These are phyloP conservation scores for Monosporozyma yasuniensis DNA, from an alignment of 805 yeast species.

Conservation along the genomic window DNA sequence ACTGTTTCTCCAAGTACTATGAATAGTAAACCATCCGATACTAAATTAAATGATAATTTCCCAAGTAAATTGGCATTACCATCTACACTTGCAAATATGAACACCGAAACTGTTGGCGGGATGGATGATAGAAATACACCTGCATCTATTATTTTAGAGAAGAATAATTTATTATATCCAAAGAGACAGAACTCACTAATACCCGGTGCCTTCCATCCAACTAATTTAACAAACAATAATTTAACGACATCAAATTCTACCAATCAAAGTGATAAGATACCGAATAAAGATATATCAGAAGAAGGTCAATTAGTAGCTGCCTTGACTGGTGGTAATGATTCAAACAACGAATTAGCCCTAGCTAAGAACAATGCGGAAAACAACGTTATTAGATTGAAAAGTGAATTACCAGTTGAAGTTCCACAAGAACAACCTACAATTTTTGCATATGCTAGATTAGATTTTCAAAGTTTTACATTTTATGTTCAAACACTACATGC, in stretches of 20 bases:
- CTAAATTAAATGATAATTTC: neutral
- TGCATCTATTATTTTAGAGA: constrained; percentile 19
- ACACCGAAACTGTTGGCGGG: neutral
- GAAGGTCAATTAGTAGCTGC: neutral
- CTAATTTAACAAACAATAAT: constrained; percentile 8
- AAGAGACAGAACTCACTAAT: constrained; percentile 23
- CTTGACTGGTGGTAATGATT: neutral
- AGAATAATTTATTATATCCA: constrained; percentile 10
- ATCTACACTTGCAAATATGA: neutral
- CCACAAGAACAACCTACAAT: constrained; percentile 33
- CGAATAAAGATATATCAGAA: neutral
- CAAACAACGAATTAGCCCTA: neutral
- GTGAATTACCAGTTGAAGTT: neutral
- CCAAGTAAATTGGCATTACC: neutral
- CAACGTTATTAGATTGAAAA: neutral
- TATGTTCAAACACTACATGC: constrained; percentile 96
- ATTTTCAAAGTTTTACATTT: constrained; percentile 86
- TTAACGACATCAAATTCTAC: neutral
- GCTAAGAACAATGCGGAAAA: neutral
- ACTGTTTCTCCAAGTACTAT: neutral
- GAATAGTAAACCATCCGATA: neutral
- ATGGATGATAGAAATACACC: constrained; percentile 13
- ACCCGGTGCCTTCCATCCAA: constrained; percentile 23
- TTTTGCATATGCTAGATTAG: constrained; percentile 59
- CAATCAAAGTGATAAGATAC: neutral